phyloP scores from a whole-genome alignment of 2,329 filamentous ascomycete genomes.

The Penicillium digitatum region DNA sequence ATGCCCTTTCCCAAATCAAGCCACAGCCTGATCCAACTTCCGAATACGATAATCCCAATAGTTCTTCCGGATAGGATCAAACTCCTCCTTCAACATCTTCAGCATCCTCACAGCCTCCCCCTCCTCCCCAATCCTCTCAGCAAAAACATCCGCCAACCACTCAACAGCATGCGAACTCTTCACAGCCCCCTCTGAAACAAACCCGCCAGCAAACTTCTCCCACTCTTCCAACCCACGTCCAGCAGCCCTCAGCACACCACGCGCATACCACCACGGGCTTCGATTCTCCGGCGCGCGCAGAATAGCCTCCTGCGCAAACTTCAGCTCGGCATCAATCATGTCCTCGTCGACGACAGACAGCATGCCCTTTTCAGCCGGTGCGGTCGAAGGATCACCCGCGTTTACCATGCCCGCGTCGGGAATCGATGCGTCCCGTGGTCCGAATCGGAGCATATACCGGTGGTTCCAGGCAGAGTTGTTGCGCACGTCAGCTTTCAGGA shows the following conservation, averaged over 20 bases:
- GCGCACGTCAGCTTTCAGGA: constrained; percentile 75
- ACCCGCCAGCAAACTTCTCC: constrained; percentile 53
- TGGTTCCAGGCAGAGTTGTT: constrained; percentile 99
- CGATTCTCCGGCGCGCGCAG: constrained; percentile 83
- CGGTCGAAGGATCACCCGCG: constrained; percentile 12
- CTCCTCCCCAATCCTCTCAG: constrained; percentile 36
- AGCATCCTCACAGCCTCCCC: constrained; percentile 66
- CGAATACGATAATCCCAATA: constrained; percentile 82
- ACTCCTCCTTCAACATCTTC: constrained; percentile 71
- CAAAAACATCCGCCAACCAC: constrained; percentile 48
- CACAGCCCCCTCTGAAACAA: constrained; percentile 50
- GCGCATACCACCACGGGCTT: constrained; percentile 88
- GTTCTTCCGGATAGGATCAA: constrained; percentile 83
- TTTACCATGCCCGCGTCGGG: constrained; percentile 38
- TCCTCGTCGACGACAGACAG: constrained; percentile 53
- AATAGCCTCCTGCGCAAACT: constrained; percentile 70
- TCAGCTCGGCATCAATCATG: constrained; percentile 69
- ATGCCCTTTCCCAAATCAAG: background rate
- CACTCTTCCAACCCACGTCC: constrained; percentile 49
- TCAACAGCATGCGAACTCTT: constrained; percentile 58
- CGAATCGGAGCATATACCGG: constrained; percentile 88
- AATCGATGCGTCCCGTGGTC: constrained; percentile 48
- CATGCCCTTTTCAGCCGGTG: constrained; percentile 28
- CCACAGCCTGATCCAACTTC: constrained; percentile 23
- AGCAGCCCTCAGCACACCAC: constrained; percentile 68